Base-by-base conservation (phyloP, 495 filamentous ascomycete genomes). In the Bryoglossum gracile region DNA sequence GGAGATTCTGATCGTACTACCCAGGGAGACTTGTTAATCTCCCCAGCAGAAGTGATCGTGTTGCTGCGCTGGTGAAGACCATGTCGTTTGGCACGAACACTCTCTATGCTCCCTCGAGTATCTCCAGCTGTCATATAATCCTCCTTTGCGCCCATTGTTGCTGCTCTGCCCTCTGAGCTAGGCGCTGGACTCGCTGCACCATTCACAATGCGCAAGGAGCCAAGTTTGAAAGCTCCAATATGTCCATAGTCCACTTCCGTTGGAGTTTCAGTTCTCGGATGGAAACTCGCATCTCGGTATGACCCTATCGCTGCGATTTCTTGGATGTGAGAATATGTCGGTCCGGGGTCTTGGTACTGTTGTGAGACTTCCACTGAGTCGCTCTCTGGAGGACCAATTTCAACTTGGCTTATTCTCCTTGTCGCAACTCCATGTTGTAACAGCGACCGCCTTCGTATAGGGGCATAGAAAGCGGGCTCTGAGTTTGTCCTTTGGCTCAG, bases 121-220 rank as follows among this genome's bases (percentile, higher is more conserved):
- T 23, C 23, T 21, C 40, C 22, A 13, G 30, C 30, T 1, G 21
- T 39, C 24, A 46, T 19, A 43, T 59, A 45, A 43, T 59, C 48
- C 3, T 55, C 52, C 4, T 48, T 45, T 5, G 14, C 49, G 28
- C 48, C 48, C 10, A 41, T 16, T 13, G 39, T 50, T 4, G 32
- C 19, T 4, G 51, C 10, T 22, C 39, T 28, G 1, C 34, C 45
- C 10, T 53, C 45, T n/a, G 24, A 21, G 16, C 56, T 62, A 2
- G 61, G 62, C 10, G 52, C 55, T 2, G 72, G 71, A 38, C 69
- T 71, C 5, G 68, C 72, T n/a, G 69, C 59, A 16, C 77, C 77
- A 57, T 81, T 81, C 21, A 69, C 74, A 45, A 81, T 80, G 41
- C 75, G 69, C 47, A 81, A 57, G 4, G 75, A 74, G 2, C 77